Evolutionary conservation across 305 asterid species (phyloP).

Genomic region (Ilex paraguariensis): DNA sequence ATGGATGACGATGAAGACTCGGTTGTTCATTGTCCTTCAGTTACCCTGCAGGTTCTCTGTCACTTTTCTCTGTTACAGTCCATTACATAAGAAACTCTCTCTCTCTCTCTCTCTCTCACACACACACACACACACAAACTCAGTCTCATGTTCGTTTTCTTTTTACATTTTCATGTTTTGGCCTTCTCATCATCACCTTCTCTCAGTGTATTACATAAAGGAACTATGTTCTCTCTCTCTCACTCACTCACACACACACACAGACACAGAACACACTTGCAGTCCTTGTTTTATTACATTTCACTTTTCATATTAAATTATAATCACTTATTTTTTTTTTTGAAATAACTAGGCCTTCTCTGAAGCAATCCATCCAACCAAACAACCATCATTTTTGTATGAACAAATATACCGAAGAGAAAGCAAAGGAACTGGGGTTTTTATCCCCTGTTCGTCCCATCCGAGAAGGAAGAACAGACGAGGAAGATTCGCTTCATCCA

Average conservation of each 20-base stretch:
- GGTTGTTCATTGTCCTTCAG: constrained; percentile 30
- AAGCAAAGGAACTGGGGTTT: constrained; percentile 91
- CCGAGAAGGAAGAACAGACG: constrained; percentile 38
- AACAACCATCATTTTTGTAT: constrained; percentile 22
- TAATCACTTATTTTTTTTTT: neutral
- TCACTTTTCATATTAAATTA: too few relatives aligned
- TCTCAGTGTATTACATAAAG: too few relatives aligned
- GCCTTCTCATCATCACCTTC: too few relatives aligned
- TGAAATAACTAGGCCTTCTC: constrained; percentile 33
- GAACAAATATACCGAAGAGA: constrained; percentile 45
- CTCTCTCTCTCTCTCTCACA: neutral
- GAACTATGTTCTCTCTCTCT: too few relatives aligned
- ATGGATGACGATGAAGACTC: constrained; percentile 73
- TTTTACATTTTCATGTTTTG: too few relatives aligned
- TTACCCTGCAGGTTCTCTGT: constrained; percentile 44
- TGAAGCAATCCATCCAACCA: constrained; percentile 39
- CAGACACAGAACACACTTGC: too few relatives aligned
- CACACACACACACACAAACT: neutral
- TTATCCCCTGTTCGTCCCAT: constrained; percentile 59
- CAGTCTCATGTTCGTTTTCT: too few relatives aligned
- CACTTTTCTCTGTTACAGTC: neutral
- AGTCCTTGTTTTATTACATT: too few relatives aligned
- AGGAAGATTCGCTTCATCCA: constrained; percentile 34
- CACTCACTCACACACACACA: too few relatives aligned
- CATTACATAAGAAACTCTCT: too few relatives aligned